Base-by-base conservation (phyloP, 2,329 filamentous ascomycete genomes). In the Diplodia mutila region DNA sequence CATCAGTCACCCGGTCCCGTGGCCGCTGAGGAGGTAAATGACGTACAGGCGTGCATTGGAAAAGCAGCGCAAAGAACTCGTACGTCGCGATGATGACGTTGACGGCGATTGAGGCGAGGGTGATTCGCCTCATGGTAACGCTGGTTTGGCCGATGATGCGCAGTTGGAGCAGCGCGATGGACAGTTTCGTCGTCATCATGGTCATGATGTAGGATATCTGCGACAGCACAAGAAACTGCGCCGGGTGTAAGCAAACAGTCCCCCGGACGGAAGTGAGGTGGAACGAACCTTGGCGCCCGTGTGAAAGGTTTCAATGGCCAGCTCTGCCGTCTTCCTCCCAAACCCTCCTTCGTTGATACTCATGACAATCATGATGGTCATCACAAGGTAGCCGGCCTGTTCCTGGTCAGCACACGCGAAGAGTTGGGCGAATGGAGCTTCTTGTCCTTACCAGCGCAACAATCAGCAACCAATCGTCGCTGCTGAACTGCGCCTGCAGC, bases 81-180 rank as follows among this genome's bases (percentile, higher is more conserved):
- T 55, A 65, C 7, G 27, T 23, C 1, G 51, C 63, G n/a, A 65
- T 54, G 14, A 57, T 57, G 37, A 65, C 21, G 37, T 65, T 65
- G 7, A 55, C 53, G 3, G 16, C 63, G 16, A 65, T 65, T 9
- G 51, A 65, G 8, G 34, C 39, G 51, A 42, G n/a, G 9, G 52
- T 51, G n/a, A 39, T 16, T 7, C 53, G 53, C 18, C 52, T 53
- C 25, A 65, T 23, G 0, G 21, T 9, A 2, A 48, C 21, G 18
- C 63, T 65, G 16, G 14, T 46, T 7, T 34, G 34, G n/a, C 63
- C 63, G 25, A 65, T 65, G 63, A 65, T 55, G 51, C 63, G 63
- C 25, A 65, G 18, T 18, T 65, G 63, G 4, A 65, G 39, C 9
- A 55, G 34, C 2, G 63, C 63, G 23, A 65, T 65, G 37, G 49